These are phyloP conservation scores for Rhypophila decipiens DNA, from an alignment of 495 filamentous ascomycete species.

Conservation along the genomic window DNA sequence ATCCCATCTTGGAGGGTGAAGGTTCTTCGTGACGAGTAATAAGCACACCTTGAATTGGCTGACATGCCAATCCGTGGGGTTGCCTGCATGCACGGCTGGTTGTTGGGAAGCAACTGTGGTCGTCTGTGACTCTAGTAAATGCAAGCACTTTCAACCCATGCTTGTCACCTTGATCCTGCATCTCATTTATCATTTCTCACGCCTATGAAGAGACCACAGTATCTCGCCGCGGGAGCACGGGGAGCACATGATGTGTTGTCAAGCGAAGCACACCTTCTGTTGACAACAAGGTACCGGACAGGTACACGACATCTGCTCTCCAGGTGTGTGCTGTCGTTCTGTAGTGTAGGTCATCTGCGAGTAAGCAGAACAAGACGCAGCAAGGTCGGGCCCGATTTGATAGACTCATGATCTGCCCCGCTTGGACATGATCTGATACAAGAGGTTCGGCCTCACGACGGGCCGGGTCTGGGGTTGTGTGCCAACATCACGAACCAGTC, in stretches of 20 bases:
- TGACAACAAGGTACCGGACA: too few species aligned
- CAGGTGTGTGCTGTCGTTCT: too few species aligned
- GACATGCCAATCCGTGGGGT: neutral
- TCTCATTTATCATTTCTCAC: too few species aligned
- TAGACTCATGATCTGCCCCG: neutral
- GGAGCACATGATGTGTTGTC: too few species aligned
- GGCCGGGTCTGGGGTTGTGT: neutral
- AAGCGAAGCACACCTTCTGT: too few species aligned
- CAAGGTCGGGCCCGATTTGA: conserved; percentile 2
- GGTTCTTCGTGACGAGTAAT: neutral
- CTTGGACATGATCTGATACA: conserved; percentile 1
- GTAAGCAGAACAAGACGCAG: neutral
- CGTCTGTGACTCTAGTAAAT: neutral
- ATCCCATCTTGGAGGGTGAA: neutral
- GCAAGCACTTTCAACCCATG: conserved; percentile 1
- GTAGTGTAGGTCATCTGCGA: neutral
- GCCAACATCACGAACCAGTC: too few species aligned
- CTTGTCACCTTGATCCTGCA: neutral
- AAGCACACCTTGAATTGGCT: neutral
- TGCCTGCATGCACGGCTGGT: neutral
- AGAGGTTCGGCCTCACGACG: neutral
- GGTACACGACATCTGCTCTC: too few species aligned
- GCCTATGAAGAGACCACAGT: too few species aligned
- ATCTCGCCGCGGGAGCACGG: too few species aligned
- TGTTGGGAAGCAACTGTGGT: too few species aligned